Percentiles rank a stretch among this genome's conserved stretches.
These are phyloP conservation scores for Xylaria digitata DNA, from an alignment of 2,329 filamentous ascomycete species.

Conservation along the genomic window DNA sequence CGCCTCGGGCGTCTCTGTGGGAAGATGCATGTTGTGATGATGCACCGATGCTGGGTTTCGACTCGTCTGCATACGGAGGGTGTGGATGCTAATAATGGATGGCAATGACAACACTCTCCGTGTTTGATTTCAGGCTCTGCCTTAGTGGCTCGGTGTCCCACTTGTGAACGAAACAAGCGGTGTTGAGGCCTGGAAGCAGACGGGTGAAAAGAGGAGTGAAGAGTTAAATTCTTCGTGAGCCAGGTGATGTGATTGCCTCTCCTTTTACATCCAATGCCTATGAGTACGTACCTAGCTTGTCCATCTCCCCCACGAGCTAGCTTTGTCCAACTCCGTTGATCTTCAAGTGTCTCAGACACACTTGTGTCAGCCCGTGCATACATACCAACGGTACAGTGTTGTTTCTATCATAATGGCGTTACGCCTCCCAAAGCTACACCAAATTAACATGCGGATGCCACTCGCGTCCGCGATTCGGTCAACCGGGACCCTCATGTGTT, in stretches of 20 bases:
- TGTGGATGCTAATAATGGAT: not conserved
- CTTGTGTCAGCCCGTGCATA: constrained; percentile 24
- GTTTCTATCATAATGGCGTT: constrained; percentile 9
- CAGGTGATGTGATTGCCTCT: constrained; percentile 8
- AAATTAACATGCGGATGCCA: constrained; percentile 28
- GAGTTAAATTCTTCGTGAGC: not conserved
- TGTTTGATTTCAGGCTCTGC: not conserved
- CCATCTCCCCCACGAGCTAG: constrained; percentile 21
- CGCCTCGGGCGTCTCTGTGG: constrained; percentile 1
- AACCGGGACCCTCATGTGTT: constrained; percentile 7
- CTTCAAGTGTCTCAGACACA: constrained; percentile 25
- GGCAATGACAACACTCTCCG: constrained; percentile 8
- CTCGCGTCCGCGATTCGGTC: not conserved
- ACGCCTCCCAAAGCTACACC: constrained; percentile 19
- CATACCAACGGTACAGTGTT: constrained; percentile 22
- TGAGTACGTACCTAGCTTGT: constrained; percentile 14
- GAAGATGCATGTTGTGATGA: constrained; percentile 17
- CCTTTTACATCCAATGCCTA: constrained; percentile 18
- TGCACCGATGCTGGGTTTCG: not conserved
- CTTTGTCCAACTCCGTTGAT: constrained; percentile 6
- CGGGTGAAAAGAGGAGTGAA: constrained; percentile 1
- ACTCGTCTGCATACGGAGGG: constrained; percentile 5
- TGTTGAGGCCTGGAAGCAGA: not conserved
- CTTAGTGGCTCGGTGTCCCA: not conserved
- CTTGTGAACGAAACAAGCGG: not conserved